Evolutionary conservation across 163 green algal genomes (phyloP).

Genomic region (Prototheca cutis): DNA sequence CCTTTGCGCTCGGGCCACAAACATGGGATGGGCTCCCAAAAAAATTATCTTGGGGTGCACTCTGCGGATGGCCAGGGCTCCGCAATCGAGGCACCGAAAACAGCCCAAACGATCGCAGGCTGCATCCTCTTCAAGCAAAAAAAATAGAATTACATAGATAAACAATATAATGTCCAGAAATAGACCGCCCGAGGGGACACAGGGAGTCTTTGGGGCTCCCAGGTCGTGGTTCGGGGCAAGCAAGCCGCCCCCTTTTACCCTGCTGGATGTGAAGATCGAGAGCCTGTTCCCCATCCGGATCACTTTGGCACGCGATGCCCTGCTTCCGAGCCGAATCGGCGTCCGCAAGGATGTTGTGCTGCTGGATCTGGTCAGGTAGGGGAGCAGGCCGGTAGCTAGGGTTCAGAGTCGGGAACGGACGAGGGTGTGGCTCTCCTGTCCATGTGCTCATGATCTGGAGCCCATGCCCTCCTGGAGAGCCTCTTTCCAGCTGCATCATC

Average conservation of each 20-base stretch:
- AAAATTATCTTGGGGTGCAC: too few species aligned
- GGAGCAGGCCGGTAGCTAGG: neutral
- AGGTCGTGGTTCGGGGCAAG: neutral
- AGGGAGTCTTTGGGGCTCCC: neutral
- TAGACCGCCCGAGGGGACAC: too few species aligned
- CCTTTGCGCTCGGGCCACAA: too few species aligned
- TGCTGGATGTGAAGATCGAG: neutral
- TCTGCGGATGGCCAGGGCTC: too few species aligned
- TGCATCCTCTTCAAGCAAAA: too few species aligned
- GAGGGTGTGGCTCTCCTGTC: neutral
- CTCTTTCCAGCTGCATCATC: too few species aligned
- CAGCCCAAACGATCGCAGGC: too few species aligned
- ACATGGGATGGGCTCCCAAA: too few species aligned
- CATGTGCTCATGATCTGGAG: neutral
- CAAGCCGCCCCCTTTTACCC: conserved; percentile 1
- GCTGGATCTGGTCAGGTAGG: conserved; percentile 4
- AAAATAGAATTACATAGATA: neutral
- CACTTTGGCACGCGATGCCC: neutral
- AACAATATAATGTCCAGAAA: too few species aligned
- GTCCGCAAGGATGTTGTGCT: conserved; percentile 3
- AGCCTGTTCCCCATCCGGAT: neutral
- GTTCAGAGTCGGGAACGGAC: neutral
- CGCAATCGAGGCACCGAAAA: too few species aligned
- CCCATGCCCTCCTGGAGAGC: too few species aligned
- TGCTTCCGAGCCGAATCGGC: neutral